Conservation (phyloP, 1,284 basidiomycete species). For the Hymenochaete sp. region DNA sequence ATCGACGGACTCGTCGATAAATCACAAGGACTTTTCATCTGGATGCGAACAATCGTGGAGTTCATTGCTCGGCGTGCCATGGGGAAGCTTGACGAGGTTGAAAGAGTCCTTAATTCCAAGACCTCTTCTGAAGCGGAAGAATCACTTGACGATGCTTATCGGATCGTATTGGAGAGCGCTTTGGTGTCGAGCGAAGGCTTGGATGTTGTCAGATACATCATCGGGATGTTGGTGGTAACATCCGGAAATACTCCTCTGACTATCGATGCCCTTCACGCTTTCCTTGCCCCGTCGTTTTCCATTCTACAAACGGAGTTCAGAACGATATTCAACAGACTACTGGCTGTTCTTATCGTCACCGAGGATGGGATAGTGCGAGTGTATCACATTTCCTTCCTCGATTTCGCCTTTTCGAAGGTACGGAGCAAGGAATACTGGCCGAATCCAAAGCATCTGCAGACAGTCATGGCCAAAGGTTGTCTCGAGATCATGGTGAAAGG, state of each 20-base stretch:
- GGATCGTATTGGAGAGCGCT: background rate
- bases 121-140: background rate
- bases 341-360: no score
- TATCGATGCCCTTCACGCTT: background rate
- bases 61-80: conserved; percentile 16
- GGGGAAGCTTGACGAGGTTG: background rate
- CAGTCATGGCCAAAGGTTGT: conserved; percentile 17
- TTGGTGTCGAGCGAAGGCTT: background rate
- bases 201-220: background rate
- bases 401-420: conserved; percentile 7
- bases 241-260: no score
- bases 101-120: background rate
- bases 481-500: conserved; percentile 25
- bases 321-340: no score
- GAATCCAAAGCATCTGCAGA: conserved; percentile 14
- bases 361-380: no score
- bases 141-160: background rate
- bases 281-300: no score
- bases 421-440: conserved; percentile 19
- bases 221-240: background rate
- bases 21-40: conserved; percentile 26
- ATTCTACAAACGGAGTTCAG: no score
- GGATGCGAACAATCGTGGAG: conserved; percentile 24
- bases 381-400: conserved; percentile 15
- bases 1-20: no score